Conservation (phyloP, 1,284 basidiomycete species). For the Apiotrichum gracile region DNA sequence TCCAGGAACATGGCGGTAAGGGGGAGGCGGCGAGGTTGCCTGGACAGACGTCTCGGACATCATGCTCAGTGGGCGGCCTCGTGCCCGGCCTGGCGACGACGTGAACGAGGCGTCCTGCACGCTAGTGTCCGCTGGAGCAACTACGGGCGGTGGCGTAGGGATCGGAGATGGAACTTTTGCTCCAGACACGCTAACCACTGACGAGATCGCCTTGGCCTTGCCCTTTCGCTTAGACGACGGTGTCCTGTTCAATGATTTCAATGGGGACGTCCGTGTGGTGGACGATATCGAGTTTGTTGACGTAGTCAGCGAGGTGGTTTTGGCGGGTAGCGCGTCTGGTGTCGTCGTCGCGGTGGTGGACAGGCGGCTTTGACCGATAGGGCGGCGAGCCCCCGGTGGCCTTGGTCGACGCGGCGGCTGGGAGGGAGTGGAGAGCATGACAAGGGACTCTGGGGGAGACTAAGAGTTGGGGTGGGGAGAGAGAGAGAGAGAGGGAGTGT, state of each 20-base stretch:
- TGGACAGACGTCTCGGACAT: constrained; percentile 1
- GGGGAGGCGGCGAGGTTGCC: constrained; percentile 8
- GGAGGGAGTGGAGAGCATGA: no score
- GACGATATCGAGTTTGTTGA: not conserved
- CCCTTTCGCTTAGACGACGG: not conserved
- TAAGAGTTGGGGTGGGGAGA: no score
- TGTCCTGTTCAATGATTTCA: not conserved
- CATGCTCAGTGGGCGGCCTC: constrained; percentile 8
- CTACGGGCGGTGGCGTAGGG: not conserved
- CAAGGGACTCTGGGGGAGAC: no score
- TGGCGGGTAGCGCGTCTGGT: not conserved
- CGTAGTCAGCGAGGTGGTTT: not conserved
- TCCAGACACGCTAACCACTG: not conserved
- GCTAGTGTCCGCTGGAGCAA: not conserved
- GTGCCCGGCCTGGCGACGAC: not conserved
- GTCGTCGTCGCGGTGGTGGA: not conserved
- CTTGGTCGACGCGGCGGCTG: not conserved
- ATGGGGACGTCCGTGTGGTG: not conserved
- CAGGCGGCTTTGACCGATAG: not conserved
- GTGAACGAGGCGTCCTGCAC: not conserved
- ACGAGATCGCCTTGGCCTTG: not conserved
- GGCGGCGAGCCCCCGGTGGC: not conserved
- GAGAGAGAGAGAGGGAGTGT: no score
- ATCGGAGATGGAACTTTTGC: not conserved
- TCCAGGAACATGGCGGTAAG: not conserved